These are phyloP conservation scores for Stereocaulon alpinum DNA, from an alignment of 495 filamentous ascomycete genomes.

Conservation along the genomic window DNA sequence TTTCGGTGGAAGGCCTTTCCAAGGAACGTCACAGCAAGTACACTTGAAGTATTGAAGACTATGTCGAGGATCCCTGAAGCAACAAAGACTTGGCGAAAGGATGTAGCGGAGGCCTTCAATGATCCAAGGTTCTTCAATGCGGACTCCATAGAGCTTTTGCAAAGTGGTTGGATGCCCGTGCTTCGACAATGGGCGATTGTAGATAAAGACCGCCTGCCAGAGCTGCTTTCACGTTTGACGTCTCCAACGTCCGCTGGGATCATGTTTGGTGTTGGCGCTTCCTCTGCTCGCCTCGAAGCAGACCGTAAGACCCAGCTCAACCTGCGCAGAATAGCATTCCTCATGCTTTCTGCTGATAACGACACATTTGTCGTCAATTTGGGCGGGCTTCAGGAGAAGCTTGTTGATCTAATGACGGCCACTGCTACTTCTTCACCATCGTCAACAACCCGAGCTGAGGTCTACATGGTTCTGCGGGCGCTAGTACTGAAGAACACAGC, in stretches of 20 bases:
- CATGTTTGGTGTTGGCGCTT: constrained; percentile 94
- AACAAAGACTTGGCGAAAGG: constrained; percentile 88
- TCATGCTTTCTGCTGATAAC: constrained; percentile 59
- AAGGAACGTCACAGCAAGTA: constrained; percentile 63
- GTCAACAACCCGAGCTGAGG: constrained; percentile 74
- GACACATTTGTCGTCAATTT: constrained; percentile 77
- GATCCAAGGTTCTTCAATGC: constrained; percentile 73
- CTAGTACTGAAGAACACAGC: constrained; percentile 65
- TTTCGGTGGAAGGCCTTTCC: constrained; percentile 83
- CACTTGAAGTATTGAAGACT: constrained; percentile 64
- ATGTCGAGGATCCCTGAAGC: constrained; percentile 65
- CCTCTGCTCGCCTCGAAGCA: constrained; percentile 84
- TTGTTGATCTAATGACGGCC: constrained; percentile 79
- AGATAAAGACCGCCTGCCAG: constrained; percentile 81
- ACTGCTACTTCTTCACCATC: constrained; percentile 85
- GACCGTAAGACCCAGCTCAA: constrained; percentile 90
- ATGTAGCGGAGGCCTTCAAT: constrained; percentile 83
- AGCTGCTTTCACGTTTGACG: constrained; percentile 66
- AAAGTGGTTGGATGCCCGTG: constrained; percentile 69
- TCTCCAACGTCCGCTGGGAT: constrained; percentile 91
- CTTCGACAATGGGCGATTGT: constrained; percentile 69
- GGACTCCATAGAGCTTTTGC: constrained; percentile 49
- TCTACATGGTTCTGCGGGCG: constrained; percentile 80
- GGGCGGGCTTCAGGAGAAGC: constrained; percentile 62
- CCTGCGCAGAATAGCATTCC: constrained; percentile 66